Evolutionary conservation across 1,284 basidiomycete genomes (phyloP), one percentile per base, ranked within the genome.

Genomic region (Rhodotorula sp.): DNA sequence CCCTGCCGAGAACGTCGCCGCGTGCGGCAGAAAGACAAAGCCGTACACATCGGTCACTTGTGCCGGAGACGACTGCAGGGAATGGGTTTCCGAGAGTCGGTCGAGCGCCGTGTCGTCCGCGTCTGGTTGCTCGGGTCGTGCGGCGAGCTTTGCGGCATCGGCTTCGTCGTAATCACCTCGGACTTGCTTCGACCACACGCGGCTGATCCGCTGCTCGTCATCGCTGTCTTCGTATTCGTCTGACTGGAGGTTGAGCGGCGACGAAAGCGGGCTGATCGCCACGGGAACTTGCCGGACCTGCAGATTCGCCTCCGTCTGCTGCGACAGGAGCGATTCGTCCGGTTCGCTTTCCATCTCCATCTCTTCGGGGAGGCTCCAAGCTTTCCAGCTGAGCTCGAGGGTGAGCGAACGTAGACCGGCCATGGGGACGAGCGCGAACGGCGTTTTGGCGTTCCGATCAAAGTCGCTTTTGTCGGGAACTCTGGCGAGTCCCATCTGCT

Each of bases 381-480:
- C 47, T 15, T 19, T 31, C 66, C 66, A 62, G 28, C 45, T 26
- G 23, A 67, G 66, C 2, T 50, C 54, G 60, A 67, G 48, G 16
- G 66, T 67, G 54, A 67, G 54, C 12, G 60, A 49, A 18, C 60
- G 60, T 5, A 67, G 55, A 28, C 66, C 66, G 43, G 43, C 23
- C 8, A 55, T 18, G 19, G 50, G 28, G 19, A 10, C 21, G 43
- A 56, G 52, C 43, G 52, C 10, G 26, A 55, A 28, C 3, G 6
- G 38, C 34, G 45, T 31, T 47, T 43, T 34, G 3, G 15, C 26
- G 15, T 38, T 14, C n/a, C 38, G 26, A 23, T 38, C 38, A 43
- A 47, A 38, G 43, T 59, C 58, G 38, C 34, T 38, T 38, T 38
- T 38, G 34, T 38, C 34, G 43, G 12, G 23, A 47, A 8, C 4